Evolutionary conservation across 139 green algal genomes (phyloP), one percentile per base, ranked within the genome.

Genomic region (Chlamydomonas applanata): DNA sequence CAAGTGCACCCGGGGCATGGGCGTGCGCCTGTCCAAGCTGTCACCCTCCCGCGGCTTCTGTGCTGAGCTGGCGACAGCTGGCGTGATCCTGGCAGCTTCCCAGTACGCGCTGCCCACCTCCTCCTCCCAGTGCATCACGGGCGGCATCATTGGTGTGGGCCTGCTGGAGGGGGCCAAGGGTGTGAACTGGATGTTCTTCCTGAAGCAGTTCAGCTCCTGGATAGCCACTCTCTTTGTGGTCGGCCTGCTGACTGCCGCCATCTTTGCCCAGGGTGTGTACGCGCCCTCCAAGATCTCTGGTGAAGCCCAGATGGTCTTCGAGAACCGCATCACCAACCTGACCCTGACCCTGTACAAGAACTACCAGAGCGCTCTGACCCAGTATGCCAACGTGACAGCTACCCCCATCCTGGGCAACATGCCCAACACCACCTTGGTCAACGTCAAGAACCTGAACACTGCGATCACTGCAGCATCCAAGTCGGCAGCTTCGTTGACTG

Each of bases 1-100:
- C 82, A 84, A 89, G 9, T 86, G 92, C 32, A 87, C 87, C 29
- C 73, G 82, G 2, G 69, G 78, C 24, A 81, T 94, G 69, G 89
- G 89, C 32, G 69, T 80, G n/a, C 80, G 83, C 44, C 70, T 91
- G 75, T 72, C 82, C 69, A 91, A 91, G 75, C 69, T 92, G 4
- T 85, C 88, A 0, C 75, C 81, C 63, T 80, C 73, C 11, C 79
- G 88, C n/a, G 89, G 89, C 54, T 93, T 93, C 62, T 69, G 75
- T 60, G 59, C 81, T 19, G 89, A 95, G 74, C 80, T 95, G 44
- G 69, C 83, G 19, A 86, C 90, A 3, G 79, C 89, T 35, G 33
- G 82, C 3, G 75, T 89, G 36, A 89, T 93, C 76, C 81, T 92
- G 46, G 72, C 75, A 1, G 59, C 68, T n/a, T 71, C 75, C 4